Conservation (phyloP, 345 rosid genomes). For the Carallia pectinifolia region DNA sequence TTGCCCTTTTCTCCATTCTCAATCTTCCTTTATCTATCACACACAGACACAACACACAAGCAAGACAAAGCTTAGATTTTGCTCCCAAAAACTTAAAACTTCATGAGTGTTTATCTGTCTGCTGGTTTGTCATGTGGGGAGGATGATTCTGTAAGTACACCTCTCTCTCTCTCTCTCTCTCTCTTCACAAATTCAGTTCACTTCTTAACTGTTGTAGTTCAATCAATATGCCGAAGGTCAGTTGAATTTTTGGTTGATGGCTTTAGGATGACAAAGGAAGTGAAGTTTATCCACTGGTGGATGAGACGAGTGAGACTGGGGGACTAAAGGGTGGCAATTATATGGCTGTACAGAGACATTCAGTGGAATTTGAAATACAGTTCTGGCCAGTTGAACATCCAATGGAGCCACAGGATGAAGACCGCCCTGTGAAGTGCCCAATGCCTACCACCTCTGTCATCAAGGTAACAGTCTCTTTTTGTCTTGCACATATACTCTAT, state of each 20-base stretch:
- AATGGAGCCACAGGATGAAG: conserved; percentile 83
- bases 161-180: neutral
- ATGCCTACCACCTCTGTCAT: conserved; percentile 58
- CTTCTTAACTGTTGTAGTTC: neutral
- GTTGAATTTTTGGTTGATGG: neutral
- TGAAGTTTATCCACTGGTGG: conserved; percentile 13
- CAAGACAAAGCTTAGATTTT: conserved; percentile 26
- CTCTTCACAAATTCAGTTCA: neutral
- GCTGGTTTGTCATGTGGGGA: conserved; percentile 40
- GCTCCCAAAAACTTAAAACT: conserved; percentile 15
- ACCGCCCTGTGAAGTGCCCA: conserved; percentile 86
- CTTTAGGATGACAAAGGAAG: conserved; percentile 33
- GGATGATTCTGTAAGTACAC: conserved; percentile 30
- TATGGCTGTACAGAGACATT: conserved; percentile 32
- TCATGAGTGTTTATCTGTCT: conserved; percentile 23
- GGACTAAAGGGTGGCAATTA: conserved; percentile 11
- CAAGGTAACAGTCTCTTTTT: conserved; percentile 42
- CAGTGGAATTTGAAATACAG: conserved; percentile 44
- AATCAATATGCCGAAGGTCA: neutral
- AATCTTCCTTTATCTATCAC: neutral
- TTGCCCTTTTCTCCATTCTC: neutral
- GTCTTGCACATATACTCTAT: neutral
- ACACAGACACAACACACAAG: neutral
- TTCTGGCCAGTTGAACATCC: conserved; percentile 93
- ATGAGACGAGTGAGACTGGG: conserved; percentile 20